Percentiles rank a stretch among this genome's conserved stretches.
Evolutionary conservation across 306 rosid species (phyloP).

Genomic region (Bauhinia variegata): DNA sequence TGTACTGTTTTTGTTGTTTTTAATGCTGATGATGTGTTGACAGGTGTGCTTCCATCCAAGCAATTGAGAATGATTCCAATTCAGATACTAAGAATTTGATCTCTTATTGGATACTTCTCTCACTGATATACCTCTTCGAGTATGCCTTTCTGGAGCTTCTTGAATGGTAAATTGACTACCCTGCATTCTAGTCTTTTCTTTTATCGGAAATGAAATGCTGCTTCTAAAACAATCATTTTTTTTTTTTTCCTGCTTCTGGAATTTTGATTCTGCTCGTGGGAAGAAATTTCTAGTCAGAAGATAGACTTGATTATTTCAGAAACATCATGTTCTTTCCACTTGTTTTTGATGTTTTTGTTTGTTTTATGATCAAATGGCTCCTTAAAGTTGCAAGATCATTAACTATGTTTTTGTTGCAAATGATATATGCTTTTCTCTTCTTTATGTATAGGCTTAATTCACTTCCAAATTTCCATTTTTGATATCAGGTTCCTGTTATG

Average conservation of each 20-base stretch:
- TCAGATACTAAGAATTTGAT: conserved; percentile 50
- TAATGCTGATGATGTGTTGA: conserved; percentile 18
- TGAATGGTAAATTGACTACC: conserved; percentile 45
- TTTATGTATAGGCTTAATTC: neutral
- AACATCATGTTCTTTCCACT: neutral
- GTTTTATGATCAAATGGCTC: conserved; percentile 6
- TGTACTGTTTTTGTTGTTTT: conserved; percentile 1
- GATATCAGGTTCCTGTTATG: conserved; percentile 54
- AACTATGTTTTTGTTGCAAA: neutral
- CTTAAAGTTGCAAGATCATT: neutral
- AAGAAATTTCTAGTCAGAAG: conserved; percentile 1
- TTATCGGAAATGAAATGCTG: neutral
- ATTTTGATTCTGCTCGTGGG: conserved; percentile 2
- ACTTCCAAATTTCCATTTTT: conserved; percentile 22
- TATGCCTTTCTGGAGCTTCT: conserved; percentile 44
- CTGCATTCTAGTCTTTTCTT: conserved; percentile 16
- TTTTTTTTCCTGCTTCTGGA: conserved; percentile 8
- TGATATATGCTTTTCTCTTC: neutral
- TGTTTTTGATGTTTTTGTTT: neutral
- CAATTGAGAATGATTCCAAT: conserved; percentile 52
- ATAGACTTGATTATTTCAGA: neutral
- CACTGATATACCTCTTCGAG: conserved; percentile 53
- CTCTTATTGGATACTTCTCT: conserved; percentile 65
- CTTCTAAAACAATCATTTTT: neutral
- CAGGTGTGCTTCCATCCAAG: conserved; percentile 63